Conservation (phyloP, 768 basidiomycete genomes). For the Macrolepiota fuliginosa region DNA sequence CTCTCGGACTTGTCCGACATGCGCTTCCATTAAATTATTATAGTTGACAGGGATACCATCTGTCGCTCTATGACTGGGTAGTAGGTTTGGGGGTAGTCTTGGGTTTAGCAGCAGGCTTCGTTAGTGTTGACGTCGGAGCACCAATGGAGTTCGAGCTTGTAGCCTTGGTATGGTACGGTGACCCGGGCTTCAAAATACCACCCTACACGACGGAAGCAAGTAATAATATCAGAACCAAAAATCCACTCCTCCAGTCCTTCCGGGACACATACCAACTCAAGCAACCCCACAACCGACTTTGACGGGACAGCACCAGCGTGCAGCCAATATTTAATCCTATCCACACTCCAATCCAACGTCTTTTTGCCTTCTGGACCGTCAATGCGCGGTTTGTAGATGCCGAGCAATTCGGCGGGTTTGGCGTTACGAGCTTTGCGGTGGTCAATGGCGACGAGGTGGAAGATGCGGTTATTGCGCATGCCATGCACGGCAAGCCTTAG, state of each 20-base stretch:
- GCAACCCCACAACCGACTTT: conserved; percentile 68
- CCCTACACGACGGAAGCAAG: conserved; percentile 41
- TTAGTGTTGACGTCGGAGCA: conserved; percentile 15
- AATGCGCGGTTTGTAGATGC: conserved; percentile 76
- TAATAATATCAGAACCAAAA: background rate
- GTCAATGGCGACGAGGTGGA: conserved; percentile 85
- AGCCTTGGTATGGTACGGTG: conserved; percentile 49
- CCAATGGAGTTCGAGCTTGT: conserved; percentile 2
- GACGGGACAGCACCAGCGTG: conserved; percentile 81
- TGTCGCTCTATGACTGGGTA: background rate
- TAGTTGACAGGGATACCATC: background rate
- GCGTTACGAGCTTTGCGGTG: conserved; percentile 72
- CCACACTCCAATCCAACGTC: conserved; percentile 85
- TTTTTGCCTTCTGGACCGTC: conserved; percentile 54
- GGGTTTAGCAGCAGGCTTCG: conserved; percentile 10
- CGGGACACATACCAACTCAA: conserved; percentile 66
- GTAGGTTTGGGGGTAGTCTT: background rate
- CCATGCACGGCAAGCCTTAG: conserved; percentile 86
- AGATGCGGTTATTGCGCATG: conserved; percentile 66
- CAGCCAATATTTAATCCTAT: conserved; percentile 90
- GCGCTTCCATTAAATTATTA: background rate
- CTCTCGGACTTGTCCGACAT: background rate
- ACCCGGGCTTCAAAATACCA: conserved; percentile 55
- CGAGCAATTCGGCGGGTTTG: conserved; percentile 84
- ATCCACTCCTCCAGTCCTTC: conserved; percentile 6